Conservation (phyloP, 768 basidiomycete genomes). For the Tricholoma hemisulphureum region DNA sequence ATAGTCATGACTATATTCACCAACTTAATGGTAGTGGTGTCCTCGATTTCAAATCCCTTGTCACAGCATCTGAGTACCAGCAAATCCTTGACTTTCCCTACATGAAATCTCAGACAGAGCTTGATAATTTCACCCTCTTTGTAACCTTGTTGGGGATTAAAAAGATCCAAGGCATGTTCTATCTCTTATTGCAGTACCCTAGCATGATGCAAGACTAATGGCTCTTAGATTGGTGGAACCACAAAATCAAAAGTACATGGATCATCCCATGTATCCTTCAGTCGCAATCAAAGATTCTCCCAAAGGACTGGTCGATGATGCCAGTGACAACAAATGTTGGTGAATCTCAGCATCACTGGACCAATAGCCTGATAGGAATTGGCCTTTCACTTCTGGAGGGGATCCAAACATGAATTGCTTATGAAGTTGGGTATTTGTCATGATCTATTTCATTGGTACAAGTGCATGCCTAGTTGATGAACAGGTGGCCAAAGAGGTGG, state of each 20-base stretch:
- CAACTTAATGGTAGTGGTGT: constrained; percentile 8
- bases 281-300: constrained; percentile 14
- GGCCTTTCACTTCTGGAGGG: constrained; percentile 19
- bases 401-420: too few species aligned
- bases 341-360: constrained; percentile 21
- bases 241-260: constrained; percentile 22
- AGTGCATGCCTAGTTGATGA: too few species aligned
- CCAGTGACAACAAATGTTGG: constrained; percentile 21
- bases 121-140: constrained; percentile 6
- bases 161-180: constrained; percentile 14
- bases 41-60: constrained; percentile 1
- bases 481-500: too few species aligned
- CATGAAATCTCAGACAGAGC: constrained; percentile 9
- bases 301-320: constrained; percentile 19
- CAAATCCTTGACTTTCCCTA: constrained; percentile 16
- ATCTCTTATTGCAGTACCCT: too few species aligned
- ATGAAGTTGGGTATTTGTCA: too few species aligned
- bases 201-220: not conserved
- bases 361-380: constrained; percentile 18
- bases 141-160: not conserved
- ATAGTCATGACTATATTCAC: not conserved
- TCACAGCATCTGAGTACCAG: too few species aligned
- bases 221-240: constrained; percentile 21
- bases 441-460: too few species aligned
- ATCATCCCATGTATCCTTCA: constrained; percentile 23